Evolutionary conservation across 2,329 filamentous ascomycete genomes (phyloP).

Genomic region (Arthrobotrys sinensis): DNA sequence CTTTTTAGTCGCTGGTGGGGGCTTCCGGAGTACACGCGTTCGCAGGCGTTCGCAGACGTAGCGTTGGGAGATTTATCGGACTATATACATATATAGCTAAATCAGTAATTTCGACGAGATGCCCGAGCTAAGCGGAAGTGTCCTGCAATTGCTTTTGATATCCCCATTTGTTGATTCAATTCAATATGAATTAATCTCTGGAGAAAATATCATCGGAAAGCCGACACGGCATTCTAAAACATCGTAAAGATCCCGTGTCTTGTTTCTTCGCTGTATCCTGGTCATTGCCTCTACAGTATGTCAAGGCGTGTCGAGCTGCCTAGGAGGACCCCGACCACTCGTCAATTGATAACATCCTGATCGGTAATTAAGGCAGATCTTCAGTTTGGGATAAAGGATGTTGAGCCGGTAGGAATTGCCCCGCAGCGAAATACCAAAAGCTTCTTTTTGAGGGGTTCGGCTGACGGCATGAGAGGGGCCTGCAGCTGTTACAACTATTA

Average conservation of each 20-base stretch:
- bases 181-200: too few relatives aligned
- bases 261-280: neutral
- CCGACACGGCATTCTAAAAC: conserved; percentile 13
- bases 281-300: neutral
- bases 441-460: conserved; percentile 2
- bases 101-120: too few relatives aligned
- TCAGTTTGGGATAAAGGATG: conserved; percentile 39
- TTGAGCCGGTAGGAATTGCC: conserved; percentile 32
- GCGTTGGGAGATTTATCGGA: too few relatives aligned
- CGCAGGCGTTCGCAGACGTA: too few relatives aligned
- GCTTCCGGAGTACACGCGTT: too few relatives aligned
- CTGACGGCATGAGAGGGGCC: neutral
- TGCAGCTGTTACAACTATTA: neutral
- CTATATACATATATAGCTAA: too few relatives aligned
- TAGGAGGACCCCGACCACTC: neutral
- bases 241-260: neutral
- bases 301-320: conserved; percentile 27
- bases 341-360: neutral
- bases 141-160: too few relatives aligned
- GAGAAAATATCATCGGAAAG: neutral
- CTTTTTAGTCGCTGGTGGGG: too few relatives aligned
- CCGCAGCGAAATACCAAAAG: conserved; percentile 8
- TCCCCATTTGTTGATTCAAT: too few relatives aligned
- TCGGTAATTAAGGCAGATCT: conserved; percentile 6
- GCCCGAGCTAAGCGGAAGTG: too few relatives aligned